Conservation (phyloP, 441 rosid species). For the Pelargonium australe region DNA sequence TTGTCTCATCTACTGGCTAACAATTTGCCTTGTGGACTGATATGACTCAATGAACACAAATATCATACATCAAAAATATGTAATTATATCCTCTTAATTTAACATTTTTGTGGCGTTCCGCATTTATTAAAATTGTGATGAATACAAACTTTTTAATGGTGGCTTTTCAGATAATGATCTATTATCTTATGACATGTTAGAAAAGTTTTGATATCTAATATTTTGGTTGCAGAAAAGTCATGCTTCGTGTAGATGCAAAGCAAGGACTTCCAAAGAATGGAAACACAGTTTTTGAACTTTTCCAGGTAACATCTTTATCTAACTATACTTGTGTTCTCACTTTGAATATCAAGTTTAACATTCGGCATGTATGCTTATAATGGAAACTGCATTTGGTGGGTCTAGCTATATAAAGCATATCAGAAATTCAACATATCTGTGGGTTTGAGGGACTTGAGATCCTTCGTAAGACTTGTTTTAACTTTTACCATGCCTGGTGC, state of each 20-base stretch:
- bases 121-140: neutral
- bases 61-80: neutral
- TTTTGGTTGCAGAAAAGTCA: conserved; percentile 66
- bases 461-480: neutral
- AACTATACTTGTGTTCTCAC: neutral
- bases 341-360: neutral
- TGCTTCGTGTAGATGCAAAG: conserved; percentile 92
- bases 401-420: neutral
- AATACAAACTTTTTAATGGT: neutral
- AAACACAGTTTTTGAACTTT: conserved; percentile 77
- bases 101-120: neutral
- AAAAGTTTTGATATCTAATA: neutral
- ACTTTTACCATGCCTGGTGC: neutral
- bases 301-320: conserved; percentile 49
- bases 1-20: neutral
- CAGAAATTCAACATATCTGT: neutral
- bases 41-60: neutral
- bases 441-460: neutral
- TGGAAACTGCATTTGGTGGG: neutral
- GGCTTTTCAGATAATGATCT: neutral
- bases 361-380: neutral
- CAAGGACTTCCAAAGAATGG: conserved; percentile 92
- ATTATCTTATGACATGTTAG: neutral
- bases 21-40: neutral
- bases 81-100: neutral